phyloP scores from a whole-genome alignment of 2,329 filamentous ascomycete species.

The Zalaria sp. region DNA sequence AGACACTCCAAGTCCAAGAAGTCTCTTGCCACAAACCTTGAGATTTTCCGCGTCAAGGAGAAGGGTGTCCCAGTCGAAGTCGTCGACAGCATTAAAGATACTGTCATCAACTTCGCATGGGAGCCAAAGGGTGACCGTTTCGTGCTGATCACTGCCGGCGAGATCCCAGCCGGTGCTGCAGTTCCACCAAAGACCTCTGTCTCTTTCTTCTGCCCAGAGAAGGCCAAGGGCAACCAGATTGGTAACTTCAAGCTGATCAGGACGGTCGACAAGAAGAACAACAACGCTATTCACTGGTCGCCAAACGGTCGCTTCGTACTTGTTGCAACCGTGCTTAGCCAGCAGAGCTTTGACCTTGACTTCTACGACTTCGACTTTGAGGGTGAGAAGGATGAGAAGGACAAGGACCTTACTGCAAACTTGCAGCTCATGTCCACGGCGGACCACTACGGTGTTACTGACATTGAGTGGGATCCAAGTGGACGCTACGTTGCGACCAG shows the following conservation, averaged over 20 bases:
- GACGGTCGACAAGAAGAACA: slow-evolving; percentile 97
- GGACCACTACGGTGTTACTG: slow-evolving; percentile 95
- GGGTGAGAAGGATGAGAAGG: slow-evolving; percentile 82
- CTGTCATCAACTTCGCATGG: slow-evolving; percentile 99
- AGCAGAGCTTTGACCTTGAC: slow-evolving; percentile 88
- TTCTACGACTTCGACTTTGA: slow-evolving; percentile 98
- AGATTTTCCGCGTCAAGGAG: slow-evolving; percentile 94
- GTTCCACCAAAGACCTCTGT: slow-evolving; percentile 90
- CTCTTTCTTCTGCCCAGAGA: slow-evolving; percentile 93
- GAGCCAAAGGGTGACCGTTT: slow-evolving; percentile 97
- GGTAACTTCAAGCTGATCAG: slow-evolving; percentile 96
- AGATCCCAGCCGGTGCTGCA: slow-evolving; percentile 62
- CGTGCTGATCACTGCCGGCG: slow-evolving; percentile 88
- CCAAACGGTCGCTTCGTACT: slow-evolving; percentile 91
- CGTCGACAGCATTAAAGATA: slow-evolving; percentile 94
- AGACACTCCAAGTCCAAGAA: slow-evolving; percentile 99
- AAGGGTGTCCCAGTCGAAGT: slow-evolving; percentile 98
- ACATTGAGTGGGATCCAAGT: slow-evolving; percentile 95
- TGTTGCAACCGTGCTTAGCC: slow-evolving; percentile 81
- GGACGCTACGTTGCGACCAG: slow-evolving; percentile 89
- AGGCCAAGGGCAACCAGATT: slow-evolving; percentile 63
- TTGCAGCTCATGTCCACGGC: slow-evolving; percentile 85
- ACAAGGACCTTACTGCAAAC: slow-evolving; percentile 91
- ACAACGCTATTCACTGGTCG: slow-evolving; percentile 98
- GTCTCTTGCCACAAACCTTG: slow-evolving; percentile 87